Evolutionary conservation across 345 rosid genomes (phyloP).

Genomic region (Laguncularia racemosa): DNA sequence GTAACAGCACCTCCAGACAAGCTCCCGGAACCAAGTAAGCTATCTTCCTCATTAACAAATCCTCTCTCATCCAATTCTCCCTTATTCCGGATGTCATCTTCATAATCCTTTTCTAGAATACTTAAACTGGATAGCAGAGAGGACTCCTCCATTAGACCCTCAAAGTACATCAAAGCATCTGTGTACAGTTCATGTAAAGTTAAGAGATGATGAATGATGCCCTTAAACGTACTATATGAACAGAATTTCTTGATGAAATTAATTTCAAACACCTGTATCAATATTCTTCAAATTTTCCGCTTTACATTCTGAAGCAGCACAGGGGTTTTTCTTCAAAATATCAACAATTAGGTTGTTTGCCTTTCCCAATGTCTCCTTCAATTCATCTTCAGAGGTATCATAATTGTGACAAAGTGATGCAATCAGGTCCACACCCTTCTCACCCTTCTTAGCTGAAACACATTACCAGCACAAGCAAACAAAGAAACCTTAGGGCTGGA

Average conservation of each 20-base stretch:
- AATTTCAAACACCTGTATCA: constrained; percentile 32
- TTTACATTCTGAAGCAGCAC: constrained; percentile 50
- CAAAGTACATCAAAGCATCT: constrained; percentile 90
- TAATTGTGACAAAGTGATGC: constrained; percentile 77
- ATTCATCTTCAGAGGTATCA: constrained; percentile 77
- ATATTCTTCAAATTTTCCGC: constrained; percentile 58
- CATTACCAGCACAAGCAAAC: constrained; percentile 4
- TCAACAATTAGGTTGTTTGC: constrained; percentile 57
- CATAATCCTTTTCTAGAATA: constrained; percentile 69
- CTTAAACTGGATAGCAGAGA: constrained; percentile 52
- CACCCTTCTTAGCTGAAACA: constrained; percentile 62
- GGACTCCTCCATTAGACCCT: constrained; percentile 72
- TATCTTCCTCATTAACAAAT: constrained; percentile 78
- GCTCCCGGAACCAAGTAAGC: constrained; percentile 70
- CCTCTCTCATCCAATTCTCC: constrained; percentile 85
- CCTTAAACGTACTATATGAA: neutral
- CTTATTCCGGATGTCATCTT: constrained; percentile 47
- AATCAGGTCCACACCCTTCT: constrained; percentile 69
- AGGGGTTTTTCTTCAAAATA: constrained; percentile 56
- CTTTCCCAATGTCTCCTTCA: constrained; percentile 59
- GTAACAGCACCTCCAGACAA: constrained; percentile 53
- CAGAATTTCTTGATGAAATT: neutral
- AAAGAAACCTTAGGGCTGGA: neutral
- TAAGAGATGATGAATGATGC: neutral
- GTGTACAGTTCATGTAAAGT: constrained; percentile 12